Conservation (phyloP, 2,329 filamentous ascomycete species). For the Chaetomium sp. region DNA sequence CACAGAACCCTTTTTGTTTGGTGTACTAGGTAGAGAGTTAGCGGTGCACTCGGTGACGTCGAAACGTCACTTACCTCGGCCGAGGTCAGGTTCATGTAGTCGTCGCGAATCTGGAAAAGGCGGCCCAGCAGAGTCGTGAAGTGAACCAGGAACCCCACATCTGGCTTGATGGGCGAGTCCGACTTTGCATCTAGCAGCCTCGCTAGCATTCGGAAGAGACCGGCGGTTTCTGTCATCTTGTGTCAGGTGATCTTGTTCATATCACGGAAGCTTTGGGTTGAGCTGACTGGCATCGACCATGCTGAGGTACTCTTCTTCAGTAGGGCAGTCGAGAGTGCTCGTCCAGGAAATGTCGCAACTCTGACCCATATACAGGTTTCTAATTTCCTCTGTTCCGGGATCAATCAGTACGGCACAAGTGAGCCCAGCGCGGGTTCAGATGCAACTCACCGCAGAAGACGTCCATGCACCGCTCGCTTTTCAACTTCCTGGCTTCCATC, state of each 20-base stretch:
- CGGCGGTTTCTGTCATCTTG: background rate
- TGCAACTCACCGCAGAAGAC: slow-evolving; percentile 18
- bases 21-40: no score
- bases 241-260: background rate
- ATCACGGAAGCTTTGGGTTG: background rate
- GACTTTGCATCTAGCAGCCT: slow-evolving; percentile 9
- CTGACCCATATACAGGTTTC: slow-evolving; percentile 24
- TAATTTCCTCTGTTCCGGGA: slow-evolving; percentile 13
- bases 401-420: background rate
- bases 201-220: slow-evolving; percentile 15
- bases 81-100: slow-evolving; percentile 28
- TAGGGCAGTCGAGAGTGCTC: slow-evolving; percentile 16
- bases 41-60: no score
- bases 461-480: slow-evolving; percentile 10
- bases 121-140: slow-evolving; percentile 22
- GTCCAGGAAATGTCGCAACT: slow-evolving; percentile 27
- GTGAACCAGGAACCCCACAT: background rate
- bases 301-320: slow-evolving; percentile 23
- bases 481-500: slow-evolving; percentile 11
- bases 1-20: slow-evolving; percentile 34
- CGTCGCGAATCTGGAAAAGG: slow-evolving; percentile 31
- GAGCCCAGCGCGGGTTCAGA: background rate
- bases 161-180: background rate
- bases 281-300: slow-evolving; percentile 24
- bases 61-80: slow-evolving; percentile 17